Evolutionary conservation across 2,329 filamentous ascomycete species (phyloP), one percentile per base, ranked within the genome.

Genomic region (Monosporascus sp.): DNA sequence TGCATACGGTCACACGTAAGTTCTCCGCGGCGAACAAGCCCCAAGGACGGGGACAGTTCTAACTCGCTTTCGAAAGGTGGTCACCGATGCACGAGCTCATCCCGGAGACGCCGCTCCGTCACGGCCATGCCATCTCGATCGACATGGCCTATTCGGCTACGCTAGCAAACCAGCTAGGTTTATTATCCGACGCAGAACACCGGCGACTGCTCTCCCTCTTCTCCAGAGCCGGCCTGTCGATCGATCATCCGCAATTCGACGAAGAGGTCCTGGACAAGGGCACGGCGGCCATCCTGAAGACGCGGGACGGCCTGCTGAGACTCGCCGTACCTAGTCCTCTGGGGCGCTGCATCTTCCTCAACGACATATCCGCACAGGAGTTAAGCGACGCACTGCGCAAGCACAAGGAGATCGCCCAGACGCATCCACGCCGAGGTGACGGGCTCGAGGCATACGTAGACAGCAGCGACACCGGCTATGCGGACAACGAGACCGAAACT

Each of bases 111-210:
- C 85, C 85, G 1, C 78, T 89, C 44, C 82, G 85, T 42, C 86
- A 89, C 65, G 86, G 86, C 3, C 86, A 89, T 63, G 86, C 86
- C 58, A 89, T 89, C 60, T 86, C 83, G 2, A 86, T 89, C 56
- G 86, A 89, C 65, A 89, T 89, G 86, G 86, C 85, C 0, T 89
- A 85, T 70, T 86, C 84, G 0, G 85, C 85, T 0, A 89, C 86
- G 0, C 74, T 89, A 4, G 83, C 85, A 18, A 79, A 84, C 63
- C 68, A 75, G 54, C 79, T 83, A n/a, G 82, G 83, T 4, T 72
- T 87, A 0, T 74, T 89, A 9, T 77, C 74, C 22, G 72, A 82
- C 45, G 74, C 72, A 1, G 84, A 89, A 58, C 83, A 88, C 64
- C 74, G 70, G 25, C 77, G 84, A 18, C 69, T 89, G 1, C 71